Percentiles rank a stretch among this genome's conserved stretches.
These are phyloP conservation scores for Tetrapisispora arboricola DNA, from an alignment of 805 yeast species.

Conservation along the genomic window DNA sequence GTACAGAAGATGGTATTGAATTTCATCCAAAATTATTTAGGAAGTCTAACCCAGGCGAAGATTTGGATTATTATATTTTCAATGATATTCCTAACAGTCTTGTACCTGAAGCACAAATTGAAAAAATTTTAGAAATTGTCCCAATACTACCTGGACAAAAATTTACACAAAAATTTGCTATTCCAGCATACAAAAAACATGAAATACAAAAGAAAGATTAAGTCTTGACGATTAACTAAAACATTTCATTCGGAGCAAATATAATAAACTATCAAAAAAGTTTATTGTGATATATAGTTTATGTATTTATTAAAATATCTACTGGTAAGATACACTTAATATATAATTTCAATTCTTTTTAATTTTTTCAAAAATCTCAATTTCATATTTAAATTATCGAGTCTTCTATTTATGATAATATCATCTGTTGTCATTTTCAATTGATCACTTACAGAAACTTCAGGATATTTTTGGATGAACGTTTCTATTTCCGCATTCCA, in stretches of 20 bases:
- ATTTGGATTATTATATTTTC: conserved; percentile 56
- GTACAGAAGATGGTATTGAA: conserved; percentile 69
- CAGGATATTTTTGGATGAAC: conserved; percentile 9
- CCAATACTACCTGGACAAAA: conserved; percentile 81
- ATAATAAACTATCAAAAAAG: not conserved
- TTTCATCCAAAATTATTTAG: conserved; percentile 74
- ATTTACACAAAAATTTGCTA: conserved; percentile 51
- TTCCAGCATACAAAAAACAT: conserved; percentile 55
- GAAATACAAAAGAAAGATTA: conserved; percentile 17
- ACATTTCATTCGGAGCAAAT: no score
- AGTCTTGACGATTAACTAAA: not conserved
- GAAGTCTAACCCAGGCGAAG: conserved; percentile 33
- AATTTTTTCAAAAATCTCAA: not conserved
- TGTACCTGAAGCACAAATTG: conserved; percentile 42
- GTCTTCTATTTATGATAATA: not conserved
- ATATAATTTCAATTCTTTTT: not conserved
- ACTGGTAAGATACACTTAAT: not conserved
- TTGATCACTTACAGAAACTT: no score
- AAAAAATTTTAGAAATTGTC: conserved; percentile 50
- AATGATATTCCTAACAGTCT: conserved; percentile 46
- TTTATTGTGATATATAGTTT: not conserved
- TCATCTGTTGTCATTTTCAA: not conserved
- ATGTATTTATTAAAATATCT: not conserved
- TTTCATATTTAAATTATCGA: not conserved
- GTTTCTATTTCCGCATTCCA: conserved; percentile 14